Evolutionary conservation across 495 filamentous ascomycete species (phyloP).

Genomic region (Aspergillus sclerotioniger): DNA sequence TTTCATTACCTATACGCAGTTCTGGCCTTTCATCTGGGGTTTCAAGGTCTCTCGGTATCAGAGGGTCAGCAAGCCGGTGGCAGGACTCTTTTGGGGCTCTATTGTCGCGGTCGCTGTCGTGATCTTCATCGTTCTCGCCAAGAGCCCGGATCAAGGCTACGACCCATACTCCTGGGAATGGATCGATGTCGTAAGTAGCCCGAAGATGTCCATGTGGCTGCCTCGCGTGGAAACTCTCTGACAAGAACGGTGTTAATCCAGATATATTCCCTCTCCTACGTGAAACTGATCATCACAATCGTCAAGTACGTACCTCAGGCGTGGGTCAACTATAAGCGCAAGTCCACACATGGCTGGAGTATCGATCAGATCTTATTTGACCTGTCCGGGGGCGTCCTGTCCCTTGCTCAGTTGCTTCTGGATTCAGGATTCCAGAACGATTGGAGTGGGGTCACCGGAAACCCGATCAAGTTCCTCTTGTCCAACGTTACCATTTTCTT

Average conservation of each 20-base stretch:
- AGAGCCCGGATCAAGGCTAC: constrained; percentile 52
- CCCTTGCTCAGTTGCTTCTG: constrained; percentile 74
- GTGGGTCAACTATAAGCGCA: constrained; percentile 73
- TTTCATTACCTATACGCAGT: constrained; percentile 67
- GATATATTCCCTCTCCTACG: constrained; percentile 79
- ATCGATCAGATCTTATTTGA: constrained; percentile 87
- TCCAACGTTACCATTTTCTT: constrained; percentile 83
- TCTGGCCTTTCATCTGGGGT: constrained; percentile 69
- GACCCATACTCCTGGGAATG: constrained; percentile 62
- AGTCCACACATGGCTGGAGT: constrained; percentile 83
- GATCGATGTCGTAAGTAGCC: constrained; percentile 72
- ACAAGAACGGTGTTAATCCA: constrained; percentile 24
- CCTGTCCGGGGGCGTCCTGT: constrained; percentile 75
- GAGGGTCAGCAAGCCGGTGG: constrained; percentile 61
- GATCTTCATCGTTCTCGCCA: constrained; percentile 50
- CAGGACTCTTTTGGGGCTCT: constrained; percentile 65
- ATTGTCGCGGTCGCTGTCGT: constrained; percentile 56
- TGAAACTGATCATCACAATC: constrained; percentile 85
- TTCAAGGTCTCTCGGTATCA: constrained; percentile 58
- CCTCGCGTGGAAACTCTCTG: constrained; percentile 9
- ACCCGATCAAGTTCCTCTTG: constrained; percentile 85
- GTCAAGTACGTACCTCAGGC: constrained; percentile 93
- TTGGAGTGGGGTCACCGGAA: constrained; percentile 87
- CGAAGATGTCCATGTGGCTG: background rate
- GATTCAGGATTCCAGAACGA: constrained; percentile 82